Evolutionary conservation across 2,329 filamentous ascomycete genomes (phyloP).

Genomic region (Phialocephala sp.): DNA sequence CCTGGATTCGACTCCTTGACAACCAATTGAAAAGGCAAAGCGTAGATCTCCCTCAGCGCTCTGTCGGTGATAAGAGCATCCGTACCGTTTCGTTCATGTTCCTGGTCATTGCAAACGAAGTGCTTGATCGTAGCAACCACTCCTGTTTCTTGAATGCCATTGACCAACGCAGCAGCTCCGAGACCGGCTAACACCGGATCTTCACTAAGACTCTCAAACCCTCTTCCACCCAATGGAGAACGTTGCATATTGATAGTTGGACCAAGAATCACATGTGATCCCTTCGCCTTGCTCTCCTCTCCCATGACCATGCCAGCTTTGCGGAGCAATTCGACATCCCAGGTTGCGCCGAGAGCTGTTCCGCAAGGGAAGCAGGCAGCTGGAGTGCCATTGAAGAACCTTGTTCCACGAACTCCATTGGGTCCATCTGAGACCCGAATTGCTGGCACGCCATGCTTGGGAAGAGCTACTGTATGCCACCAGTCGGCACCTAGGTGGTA

Average conservation of each 20-base stretch:
- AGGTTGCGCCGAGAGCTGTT: conserved; percentile 64
- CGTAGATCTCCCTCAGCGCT: conserved; percentile 51
- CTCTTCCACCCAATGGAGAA: conserved; percentile 53
- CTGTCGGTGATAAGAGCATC: conserved; percentile 47
- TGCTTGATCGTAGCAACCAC: conserved; percentile 54
- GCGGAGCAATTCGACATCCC: conserved; percentile 67
- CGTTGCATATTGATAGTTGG: conserved; percentile 61
- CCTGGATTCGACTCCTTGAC: conserved; percentile 50
- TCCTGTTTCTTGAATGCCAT: conserved; percentile 50
- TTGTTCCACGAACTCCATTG: conserved; percentile 44
- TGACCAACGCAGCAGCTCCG: conserved; percentile 50
- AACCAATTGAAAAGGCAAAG: conserved; percentile 53
- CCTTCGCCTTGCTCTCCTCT: conserved; percentile 69
- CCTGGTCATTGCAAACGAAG: conserved; percentile 53
- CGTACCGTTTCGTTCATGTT: conserved; percentile 46
- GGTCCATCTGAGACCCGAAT: conserved; percentile 45
- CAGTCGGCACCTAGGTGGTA: conserved; percentile 38
- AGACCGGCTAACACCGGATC: conserved; percentile 54
- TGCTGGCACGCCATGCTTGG: conserved; percentile 41
- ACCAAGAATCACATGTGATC: conserved; percentile 72
- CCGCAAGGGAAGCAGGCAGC: conserved; percentile 53
- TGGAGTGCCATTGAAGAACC: conserved; percentile 47
- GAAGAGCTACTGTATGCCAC: conserved; percentile 44
- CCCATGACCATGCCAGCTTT: conserved; percentile 70
- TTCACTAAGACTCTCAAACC: conserved; percentile 55